Evolutionary conservation across 805 yeast species (phyloP), one percentile per base, ranked within the genome.

Genomic region (Yamadazyma phyllophila): DNA sequence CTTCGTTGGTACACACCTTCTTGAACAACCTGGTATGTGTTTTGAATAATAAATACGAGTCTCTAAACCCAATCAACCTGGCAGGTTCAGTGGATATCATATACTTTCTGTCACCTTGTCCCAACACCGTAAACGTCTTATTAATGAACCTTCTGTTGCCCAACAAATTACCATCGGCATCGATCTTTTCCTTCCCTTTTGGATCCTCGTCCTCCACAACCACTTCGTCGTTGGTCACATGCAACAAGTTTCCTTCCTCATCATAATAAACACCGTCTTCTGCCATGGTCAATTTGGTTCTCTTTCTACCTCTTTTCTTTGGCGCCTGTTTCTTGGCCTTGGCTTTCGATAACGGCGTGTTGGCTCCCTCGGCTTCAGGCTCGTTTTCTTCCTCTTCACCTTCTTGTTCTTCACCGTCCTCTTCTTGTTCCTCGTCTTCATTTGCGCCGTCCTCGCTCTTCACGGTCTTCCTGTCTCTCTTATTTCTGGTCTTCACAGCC

Each of bases 51-150:
- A 90, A 71, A 58, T 92, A 90, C 2, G 96, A 88, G 61, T 92
- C 97, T 55, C 97, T 77, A 67, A 90, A 88, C 3, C 97, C 98
- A 50, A 92, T 89, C 58, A 92, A 82, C 55, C 98, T 78, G 1
- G 99, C 97, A 2, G 97, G 96, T 60, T 94, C 99, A 0, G 98
- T 91, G 2, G 96, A 84, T 39, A 94, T 78, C 96, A 92, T 91
- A 64, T 81, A 94, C 47, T 83, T 73, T 52, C 83, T 75, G 15
- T 81, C 79, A 7, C 96, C 97, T 45, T 80, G 73, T 4, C 81
- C 83, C 35, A 70, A 60, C 7, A 85, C 71, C 5, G 82, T 82
- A 63, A 87, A 87, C 0, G 85, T 77, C 49, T 83, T 78, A 45
- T 84, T 81, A 48, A 91, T 74, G 68, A 78, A 92, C 57, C 80